phyloP scores from a whole-genome alignment of 495 filamentous ascomycete genomes.

The Aspergillus avenaceus region DNA sequence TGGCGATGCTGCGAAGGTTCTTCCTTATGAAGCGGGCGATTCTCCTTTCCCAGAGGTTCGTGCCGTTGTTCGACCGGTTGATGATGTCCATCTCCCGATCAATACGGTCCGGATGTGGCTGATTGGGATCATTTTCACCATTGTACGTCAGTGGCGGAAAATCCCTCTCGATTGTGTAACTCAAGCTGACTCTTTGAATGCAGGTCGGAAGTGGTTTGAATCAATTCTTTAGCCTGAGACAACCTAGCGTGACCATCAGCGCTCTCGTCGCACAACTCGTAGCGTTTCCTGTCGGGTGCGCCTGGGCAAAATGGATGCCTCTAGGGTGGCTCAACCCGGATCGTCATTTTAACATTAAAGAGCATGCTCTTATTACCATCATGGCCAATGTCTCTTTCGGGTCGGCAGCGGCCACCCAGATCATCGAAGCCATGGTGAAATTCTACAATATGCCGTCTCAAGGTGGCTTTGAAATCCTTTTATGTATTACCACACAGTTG shows the following conservation, averaged over 20 bases:
- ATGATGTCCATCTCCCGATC: slow-evolving; percentile 61
- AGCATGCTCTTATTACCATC: slow-evolving; percentile 72
- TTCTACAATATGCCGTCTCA: slow-evolving; percentile 68
- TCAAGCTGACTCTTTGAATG: not conserved
- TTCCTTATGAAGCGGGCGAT: slow-evolving; percentile 52
- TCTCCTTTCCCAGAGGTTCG: slow-evolving; percentile 67
- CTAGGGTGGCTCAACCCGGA: slow-evolving; percentile 59
- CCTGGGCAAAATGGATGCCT: slow-evolving; percentile 54
- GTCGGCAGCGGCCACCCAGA: slow-evolving; percentile 66
- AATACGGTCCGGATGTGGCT: slow-evolving; percentile 72
- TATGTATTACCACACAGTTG: slow-evolving; percentile 66
- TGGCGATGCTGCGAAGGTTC: slow-evolving; percentile 31
- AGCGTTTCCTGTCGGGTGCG: slow-evolving; percentile 65
- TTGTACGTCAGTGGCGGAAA: slow-evolving; percentile 27
- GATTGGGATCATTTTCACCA: slow-evolving; percentile 63
- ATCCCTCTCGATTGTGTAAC: not conserved
- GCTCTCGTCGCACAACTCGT: slow-evolving; percentile 66
- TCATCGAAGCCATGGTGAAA: slow-evolving; percentile 61
- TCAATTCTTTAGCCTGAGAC: slow-evolving; percentile 63
- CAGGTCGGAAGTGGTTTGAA: slow-evolving; percentile 64
- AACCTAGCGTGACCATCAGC: slow-evolving; percentile 58
- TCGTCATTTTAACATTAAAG: slow-evolving; percentile 73
- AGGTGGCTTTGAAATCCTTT: slow-evolving; percentile 62
- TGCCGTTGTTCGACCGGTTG: slow-evolving; percentile 44
- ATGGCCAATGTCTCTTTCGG: slow-evolving; percentile 62